Evolutionary conservation across 805 yeast species (phyloP).

Genomic region (Starmerella bombicola): DNA sequence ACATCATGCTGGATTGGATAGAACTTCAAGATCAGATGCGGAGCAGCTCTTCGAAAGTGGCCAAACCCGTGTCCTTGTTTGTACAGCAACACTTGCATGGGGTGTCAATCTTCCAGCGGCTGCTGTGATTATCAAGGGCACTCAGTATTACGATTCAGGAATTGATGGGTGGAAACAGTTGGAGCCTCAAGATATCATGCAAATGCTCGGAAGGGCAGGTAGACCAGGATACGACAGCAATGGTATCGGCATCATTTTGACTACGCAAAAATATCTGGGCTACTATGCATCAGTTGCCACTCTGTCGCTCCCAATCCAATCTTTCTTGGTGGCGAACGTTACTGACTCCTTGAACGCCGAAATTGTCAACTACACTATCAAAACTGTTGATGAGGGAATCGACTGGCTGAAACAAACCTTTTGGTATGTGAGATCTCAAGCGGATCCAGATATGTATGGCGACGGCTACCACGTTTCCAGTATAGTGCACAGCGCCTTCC

Average conservation of each 20-base stretch:
- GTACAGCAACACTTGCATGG: constrained; percentile 98
- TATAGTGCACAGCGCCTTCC: constrained; percentile 63
- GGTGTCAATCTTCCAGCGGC: constrained; percentile 98
- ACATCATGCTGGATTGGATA: constrained; percentile 93
- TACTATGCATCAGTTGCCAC: constrained; percentile 83
- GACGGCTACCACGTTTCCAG: constrained; percentile 35
- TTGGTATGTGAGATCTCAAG: constrained; percentile 62
- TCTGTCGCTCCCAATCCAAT: constrained; percentile 85
- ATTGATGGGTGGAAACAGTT: constrained; percentile 78
- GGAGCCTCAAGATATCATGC: constrained; percentile 90
- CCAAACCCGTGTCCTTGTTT: constrained; percentile 72
- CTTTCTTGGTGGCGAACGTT: constrained; percentile 59
- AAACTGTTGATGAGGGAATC: constrained; percentile 50
- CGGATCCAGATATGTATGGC: constrained; percentile 60
- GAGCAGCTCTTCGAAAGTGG: constrained; percentile 78
- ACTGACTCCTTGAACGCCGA: constrained; percentile 81
- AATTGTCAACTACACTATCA: constrained; percentile 58
- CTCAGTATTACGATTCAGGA: constrained; percentile 86
- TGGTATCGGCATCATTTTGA: constrained; percentile 90
- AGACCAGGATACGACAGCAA: constrained; percentile 84
- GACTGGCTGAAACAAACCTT: constrained; percentile 74
- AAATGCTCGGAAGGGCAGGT: constrained; percentile 98
- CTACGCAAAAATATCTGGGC: constrained; percentile 72
- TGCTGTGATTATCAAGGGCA: constrained; percentile 88
- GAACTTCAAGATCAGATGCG: constrained; percentile 73